phyloP scores from a whole-genome alignment of 2,329 filamentous ascomycete species.

The Lasiodiplodia sp. region DNA sequence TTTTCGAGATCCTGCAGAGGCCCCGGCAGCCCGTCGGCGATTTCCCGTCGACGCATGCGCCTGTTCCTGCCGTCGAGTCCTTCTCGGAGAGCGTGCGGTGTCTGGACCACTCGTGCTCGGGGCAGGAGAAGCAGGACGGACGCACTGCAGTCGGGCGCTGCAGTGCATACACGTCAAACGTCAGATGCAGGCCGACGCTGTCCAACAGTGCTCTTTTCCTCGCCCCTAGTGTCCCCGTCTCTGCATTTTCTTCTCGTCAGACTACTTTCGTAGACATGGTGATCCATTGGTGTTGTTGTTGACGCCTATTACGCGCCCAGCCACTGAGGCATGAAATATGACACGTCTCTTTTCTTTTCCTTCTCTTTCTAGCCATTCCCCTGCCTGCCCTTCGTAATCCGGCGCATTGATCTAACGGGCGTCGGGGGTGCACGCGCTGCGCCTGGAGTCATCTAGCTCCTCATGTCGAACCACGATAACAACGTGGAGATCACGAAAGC shows the following conservation, averaged over 20 bases:
- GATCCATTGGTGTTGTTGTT: slow-evolving; percentile 12
- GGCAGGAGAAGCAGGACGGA: background rate
- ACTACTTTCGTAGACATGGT: background rate
- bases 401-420: slow-evolving; percentile 15
- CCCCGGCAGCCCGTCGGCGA: background rate
- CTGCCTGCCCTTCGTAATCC: background rate
- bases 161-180: slow-evolving; percentile 27
- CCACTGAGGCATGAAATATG: slow-evolving; percentile 11
- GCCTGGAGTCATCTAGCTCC: background rate
- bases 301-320: slow-evolving; percentile 16
- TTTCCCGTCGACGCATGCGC: background rate
- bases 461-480: slow-evolving; percentile 26
- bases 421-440: slow-evolving; percentile 7
- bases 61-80: slow-evolving; percentile 10
- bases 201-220: background rate
- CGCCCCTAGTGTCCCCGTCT: slow-evolving; percentile 22
- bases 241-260: slow-evolving; percentile 26
- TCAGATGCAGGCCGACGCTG: slow-evolving; percentile 9
- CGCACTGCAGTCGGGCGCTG: slow-evolving; percentile 1
- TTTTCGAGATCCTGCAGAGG: slow-evolving; percentile 6
- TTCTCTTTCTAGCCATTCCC: background rate
- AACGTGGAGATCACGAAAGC: slow-evolving; percentile 18
- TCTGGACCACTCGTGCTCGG: slow-evolving; percentile 5
- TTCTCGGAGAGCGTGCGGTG: background rate
- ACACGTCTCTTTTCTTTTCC: slow-evolving; percentile 12